Percentiles rank a stretch among this genome's conserved stretches.
phyloP scores from a whole-genome alignment of 768 basidiomycete species.

The Thelephora ganbajun region DNA sequence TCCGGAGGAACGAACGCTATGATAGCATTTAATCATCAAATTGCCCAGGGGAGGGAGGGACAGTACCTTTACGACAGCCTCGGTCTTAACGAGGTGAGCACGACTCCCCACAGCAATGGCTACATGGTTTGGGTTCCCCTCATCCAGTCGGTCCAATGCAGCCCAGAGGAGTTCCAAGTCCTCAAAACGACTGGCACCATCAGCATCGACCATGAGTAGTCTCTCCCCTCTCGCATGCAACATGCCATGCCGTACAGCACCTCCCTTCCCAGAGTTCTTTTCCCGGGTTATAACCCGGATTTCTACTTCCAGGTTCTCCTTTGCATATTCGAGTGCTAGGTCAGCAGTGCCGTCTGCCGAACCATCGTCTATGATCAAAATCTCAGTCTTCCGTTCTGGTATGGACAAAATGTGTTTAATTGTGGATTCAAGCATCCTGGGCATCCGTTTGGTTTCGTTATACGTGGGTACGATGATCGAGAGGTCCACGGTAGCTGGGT shows the following conservation, averaged over 20 bases:
- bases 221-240: conserved; percentile 63
- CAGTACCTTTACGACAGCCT: conserved; percentile 83
- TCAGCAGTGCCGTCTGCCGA: conserved; percentile 62
- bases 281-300: conserved; percentile 70
- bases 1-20: conserved; percentile 78
- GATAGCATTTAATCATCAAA: background rate
- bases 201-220: conserved; percentile 87
- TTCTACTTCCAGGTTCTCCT: conserved; percentile 36
- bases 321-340: conserved; percentile 50
- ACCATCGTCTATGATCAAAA: conserved; percentile 87
- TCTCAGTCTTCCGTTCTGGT: conserved; percentile 48
- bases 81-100: conserved; percentile 85
- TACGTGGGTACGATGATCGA: conserved; percentile 83
- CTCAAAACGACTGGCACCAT: conserved; percentile 80
- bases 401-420: conserved; percentile 43
- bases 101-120: conserved; percentile 74
- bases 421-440: conserved; percentile 67
- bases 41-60: background rate
- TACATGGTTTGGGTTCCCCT: conserved; percentile 32
- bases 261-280: conserved; percentile 83
- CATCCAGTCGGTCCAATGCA: conserved; percentile 49
- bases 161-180: conserved; percentile 74
- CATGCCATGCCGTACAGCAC: conserved; percentile 87
- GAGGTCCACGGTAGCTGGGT: conserved; percentile 50
- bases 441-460: conserved; percentile 80